Conservation (phyloP, 257 asterid genomes). For the Solanum clarkiae region DNA sequence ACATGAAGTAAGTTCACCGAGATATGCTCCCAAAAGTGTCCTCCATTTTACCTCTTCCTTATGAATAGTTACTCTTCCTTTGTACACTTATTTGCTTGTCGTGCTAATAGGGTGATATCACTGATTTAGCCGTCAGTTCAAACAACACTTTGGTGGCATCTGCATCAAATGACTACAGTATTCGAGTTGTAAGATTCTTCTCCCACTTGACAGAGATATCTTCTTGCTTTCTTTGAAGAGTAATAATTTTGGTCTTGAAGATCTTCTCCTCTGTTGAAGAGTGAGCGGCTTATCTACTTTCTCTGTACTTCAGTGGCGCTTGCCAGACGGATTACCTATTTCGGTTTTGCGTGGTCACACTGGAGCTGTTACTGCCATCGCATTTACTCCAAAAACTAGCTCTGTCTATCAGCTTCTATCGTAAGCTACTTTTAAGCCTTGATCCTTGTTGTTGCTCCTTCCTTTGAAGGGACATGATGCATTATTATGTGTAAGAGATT, state of each 20-base stretch:
- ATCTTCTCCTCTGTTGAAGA: neutral
- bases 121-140: conserved; percentile 89
- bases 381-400: conserved; percentile 71
- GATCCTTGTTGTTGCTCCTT: neutral
- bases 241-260: neutral
- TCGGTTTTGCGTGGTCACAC: conserved; percentile 95
- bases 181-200: conserved; percentile 81
- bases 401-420: conserved; percentile 73
- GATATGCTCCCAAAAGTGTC: neutral
- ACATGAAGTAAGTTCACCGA: conserved; percentile 64
- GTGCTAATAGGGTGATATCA: conserved; percentile 70
- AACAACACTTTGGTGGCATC: conserved; percentile 84
- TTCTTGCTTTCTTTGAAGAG: conserved; percentile 15
- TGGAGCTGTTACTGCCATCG: conserved; percentile 95
- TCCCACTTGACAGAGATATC: conserved; percentile 3
- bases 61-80: neutral
- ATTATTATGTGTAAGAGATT: neutral
- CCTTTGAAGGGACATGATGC: neutral
- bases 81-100: neutral
- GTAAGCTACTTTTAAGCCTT: conserved; percentile 39
- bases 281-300: neutral
- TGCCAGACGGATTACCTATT: conserved; percentile 85
- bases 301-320: conserved; percentile 69
- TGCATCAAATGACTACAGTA: conserved; percentile 88
- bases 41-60: neutral